A percentile compares a stretch with the other conserved stretches of the same genome.
Evolutionary conservation across 2,329 filamentous ascomycete genomes (phyloP).

Genomic region (Penicillium sp.): DNA sequence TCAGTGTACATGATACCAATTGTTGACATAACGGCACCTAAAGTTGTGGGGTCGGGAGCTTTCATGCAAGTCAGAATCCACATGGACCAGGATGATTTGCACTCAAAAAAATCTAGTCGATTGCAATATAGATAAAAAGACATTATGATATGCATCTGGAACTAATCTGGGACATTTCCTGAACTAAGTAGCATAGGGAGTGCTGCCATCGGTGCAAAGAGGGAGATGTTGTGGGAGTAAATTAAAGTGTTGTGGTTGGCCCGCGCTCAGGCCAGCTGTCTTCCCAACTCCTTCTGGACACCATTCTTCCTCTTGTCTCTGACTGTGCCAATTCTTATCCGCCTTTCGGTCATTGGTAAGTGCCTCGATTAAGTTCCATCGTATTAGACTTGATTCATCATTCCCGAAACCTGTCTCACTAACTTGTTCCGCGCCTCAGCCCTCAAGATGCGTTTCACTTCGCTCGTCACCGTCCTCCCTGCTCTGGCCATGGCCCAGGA

Average conservation of each 20-base stretch:
- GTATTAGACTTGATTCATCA: background rate
- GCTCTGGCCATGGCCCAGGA: slow-evolving; percentile 55
- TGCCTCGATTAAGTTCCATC: background rate
- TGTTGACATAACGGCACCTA: background rate
- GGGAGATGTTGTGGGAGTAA: background rate
- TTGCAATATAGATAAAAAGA: background rate
- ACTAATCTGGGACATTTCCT: background rate
- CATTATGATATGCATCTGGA: background rate
- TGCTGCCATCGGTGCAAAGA: slow-evolving; percentile 1
- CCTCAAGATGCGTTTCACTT: slow-evolving; percentile 52
- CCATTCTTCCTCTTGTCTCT: slow-evolving; percentile 11
- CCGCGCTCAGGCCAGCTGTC: slow-evolving; percentile 33
- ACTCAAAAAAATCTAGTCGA: background rate
- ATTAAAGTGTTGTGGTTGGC: slow-evolving; percentile 17
- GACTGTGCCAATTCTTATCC: slow-evolving; percentile 8
- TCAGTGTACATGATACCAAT: background rate
- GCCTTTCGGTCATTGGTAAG: slow-evolving; percentile 2
- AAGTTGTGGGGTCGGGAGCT: slow-evolving; percentile 1
- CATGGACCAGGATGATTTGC: background rate
- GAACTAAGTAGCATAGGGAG: background rate
- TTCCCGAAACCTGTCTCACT: slow-evolving; percentile 7
- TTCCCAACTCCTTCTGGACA: slow-evolving; percentile 12
- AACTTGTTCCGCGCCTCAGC: slow-evolving; percentile 18
- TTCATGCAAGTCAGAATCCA: slow-evolving; percentile 6
- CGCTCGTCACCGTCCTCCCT: slow-evolving; percentile 47